Conservation (phyloP, 768 basidiomycete species). For the Termitomyces bulborhizus region DNA sequence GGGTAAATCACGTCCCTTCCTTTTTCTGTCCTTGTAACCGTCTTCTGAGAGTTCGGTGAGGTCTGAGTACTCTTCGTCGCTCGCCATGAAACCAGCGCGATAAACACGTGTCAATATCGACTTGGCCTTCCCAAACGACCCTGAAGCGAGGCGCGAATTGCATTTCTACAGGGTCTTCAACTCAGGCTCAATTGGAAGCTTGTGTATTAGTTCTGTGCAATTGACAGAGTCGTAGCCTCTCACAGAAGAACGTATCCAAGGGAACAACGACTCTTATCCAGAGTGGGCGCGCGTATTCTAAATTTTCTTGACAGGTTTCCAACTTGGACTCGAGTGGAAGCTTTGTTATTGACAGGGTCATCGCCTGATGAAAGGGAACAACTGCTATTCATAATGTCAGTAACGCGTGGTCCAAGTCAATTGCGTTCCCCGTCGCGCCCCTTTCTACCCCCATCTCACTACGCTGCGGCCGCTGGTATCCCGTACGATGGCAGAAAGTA, state of each 20-base stretch:
- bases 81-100: slow-evolving; percentile 3
- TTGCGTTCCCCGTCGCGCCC: slow-evolving; percentile 38
- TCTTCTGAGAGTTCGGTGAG: slow-evolving; percentile 25
- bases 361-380: not conserved
- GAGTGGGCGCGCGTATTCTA: too few relatives aligned
- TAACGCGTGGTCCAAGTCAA: slow-evolving; percentile 24
- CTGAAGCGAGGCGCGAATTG: too few relatives aligned
- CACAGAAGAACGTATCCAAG: too few relatives aligned
- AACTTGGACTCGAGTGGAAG: too few relatives aligned
- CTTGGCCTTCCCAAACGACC: not conserved
- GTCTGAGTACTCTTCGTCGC: slow-evolving; percentile 27
- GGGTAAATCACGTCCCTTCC: slow-evolving; percentile 6
- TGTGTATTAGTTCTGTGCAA: too few relatives aligned
- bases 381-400: slow-evolving; percentile 13
- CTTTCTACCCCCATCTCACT: slow-evolving; percentile 51
- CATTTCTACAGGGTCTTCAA: too few relatives aligned
- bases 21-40: slow-evolving; percentile 4
- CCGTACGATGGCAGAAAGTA: slow-evolving; percentile 8
- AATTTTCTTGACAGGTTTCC: too few relatives aligned
- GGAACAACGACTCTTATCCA: too few relatives aligned
- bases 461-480: slow-evolving; percentile 44
- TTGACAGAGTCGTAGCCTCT: too few relatives aligned
- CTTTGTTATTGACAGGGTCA: not conserved
- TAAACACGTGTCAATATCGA: slow-evolving; percentile 7
- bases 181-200: too few relatives aligned